Conservation (phyloP, 2,329 filamentous ascomycete genomes). For the Ceratocystis cubensis region DNA sequence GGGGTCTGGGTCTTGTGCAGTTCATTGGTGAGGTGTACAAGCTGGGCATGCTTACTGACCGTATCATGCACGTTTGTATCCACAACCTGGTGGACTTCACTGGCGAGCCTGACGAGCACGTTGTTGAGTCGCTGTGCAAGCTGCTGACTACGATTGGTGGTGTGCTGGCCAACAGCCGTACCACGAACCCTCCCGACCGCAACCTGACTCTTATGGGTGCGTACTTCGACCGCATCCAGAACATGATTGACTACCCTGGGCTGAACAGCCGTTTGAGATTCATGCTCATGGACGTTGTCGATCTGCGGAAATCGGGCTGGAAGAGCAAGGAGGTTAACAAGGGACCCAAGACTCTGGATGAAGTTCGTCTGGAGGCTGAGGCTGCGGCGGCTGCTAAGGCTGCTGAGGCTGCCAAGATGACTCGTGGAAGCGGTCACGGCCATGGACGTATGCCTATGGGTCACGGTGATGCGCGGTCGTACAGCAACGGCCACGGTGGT, state of each 20-base stretch:
- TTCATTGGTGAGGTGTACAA: conserved; percentile 99
- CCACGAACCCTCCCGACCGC: conserved; percentile 24
- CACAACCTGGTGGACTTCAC: conserved; percentile 94
- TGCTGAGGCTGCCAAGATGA: conserved; percentile 35
- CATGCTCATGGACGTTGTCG: conserved; percentile 91
- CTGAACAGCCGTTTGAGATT: conserved; percentile 82
- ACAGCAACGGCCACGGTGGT: conserved; percentile 58
- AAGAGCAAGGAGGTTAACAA: conserved; percentile 79
- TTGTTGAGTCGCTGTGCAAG: conserved; percentile 91
- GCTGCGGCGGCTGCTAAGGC: conserved; percentile 70
- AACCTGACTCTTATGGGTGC: conserved; percentile 62
- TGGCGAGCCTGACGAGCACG: conserved; percentile 83
- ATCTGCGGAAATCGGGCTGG: conserved; percentile 70
- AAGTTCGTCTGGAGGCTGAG: conserved; percentile 74
- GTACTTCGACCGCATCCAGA: conserved; percentile 82
- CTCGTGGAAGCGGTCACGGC: conserved; percentile 42
- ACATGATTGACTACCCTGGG: conserved; percentile 65
- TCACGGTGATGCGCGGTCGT: conserved; percentile 64
- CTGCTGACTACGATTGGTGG: conserved; percentile 81
- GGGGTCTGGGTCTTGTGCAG: conserved; percentile 92
- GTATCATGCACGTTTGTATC: conserved; percentile 99
- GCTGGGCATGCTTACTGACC: conserved; percentile 93
- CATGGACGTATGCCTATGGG: conserved; percentile 56
- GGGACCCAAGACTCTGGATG: conserved; percentile 89
- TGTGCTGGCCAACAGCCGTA: conserved; percentile 70